Evolutionary conservation across 805 yeast genomes (phyloP), one percentile per base, ranked within the genome.

Genomic region (Sungouiozyma ichnusensis): DNA sequence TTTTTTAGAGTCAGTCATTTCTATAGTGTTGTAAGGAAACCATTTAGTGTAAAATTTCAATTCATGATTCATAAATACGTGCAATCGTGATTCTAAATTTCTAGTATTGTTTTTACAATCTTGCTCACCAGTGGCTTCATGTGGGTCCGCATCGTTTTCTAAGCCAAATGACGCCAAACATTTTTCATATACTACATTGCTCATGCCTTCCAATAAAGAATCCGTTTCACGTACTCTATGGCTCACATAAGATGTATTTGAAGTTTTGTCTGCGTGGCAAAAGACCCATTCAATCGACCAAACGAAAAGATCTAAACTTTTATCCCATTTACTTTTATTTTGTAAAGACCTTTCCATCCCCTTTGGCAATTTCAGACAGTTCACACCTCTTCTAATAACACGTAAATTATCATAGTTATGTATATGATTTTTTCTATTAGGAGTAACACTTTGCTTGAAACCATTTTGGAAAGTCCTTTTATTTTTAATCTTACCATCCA

Each of bases 251-350:
- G 9, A 7, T 7, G 29, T 6, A 68, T n/a, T 59, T 54, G 15
- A 60, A 55, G 7, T 51, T 31, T 16, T n/a, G 0, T 52, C 53
- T 4, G 18, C 15, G 8, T 54, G 46, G 27, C 73, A 57, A 2
- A 79, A 45, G 1, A 74, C 55, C 84, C 86, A 82, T 56, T 86
- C 94, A 0, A 86, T 62, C 0, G 94, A 80, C 96, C 96, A 86
- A 15, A 73, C 73, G 56, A 73, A 85, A 6, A 72, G 57, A 40
- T 77, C 74, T 45, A 68, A 62, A 45, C 71, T 71, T 55, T 76
- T 74, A 57, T 85, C 88, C 71, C 77, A 83, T 3, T 79, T 77
- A 0, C 87, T 73, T 50, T 77, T 79, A 55, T 86, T 86, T 43
- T 68, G 58, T 4, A 55, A 54, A 2, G 84, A 68, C 37, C 94